These are phyloP conservation scores for Suillus discolor DNA, from an alignment of 768 basidiomycete species.

Conservation along the genomic window DNA sequence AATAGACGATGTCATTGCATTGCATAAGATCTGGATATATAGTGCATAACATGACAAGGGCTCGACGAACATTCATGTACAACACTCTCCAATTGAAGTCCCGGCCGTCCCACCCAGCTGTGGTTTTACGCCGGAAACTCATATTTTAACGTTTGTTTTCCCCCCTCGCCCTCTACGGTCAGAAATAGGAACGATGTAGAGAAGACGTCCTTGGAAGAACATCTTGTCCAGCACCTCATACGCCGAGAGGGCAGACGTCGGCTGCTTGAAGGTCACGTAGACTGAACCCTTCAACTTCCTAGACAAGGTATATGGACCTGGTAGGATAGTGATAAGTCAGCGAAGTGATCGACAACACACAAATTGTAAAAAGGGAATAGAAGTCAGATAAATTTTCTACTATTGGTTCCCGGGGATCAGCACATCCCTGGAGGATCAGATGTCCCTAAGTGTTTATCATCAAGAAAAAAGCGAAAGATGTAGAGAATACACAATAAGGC, in stretches of 20 bases:
- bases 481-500: neutral
- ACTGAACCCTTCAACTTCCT: slow-evolving; percentile 61
- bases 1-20: slow-evolving; percentile 85
- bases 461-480: slow-evolving; percentile 20
- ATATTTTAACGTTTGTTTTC: slow-evolving; percentile 60
- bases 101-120: slow-evolving; percentile 73
- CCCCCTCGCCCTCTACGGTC: slow-evolving; percentile 48
- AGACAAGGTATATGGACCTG: slow-evolving; percentile 55
- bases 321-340: neutral
- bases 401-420: slow-evolving; percentile 52
- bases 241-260: slow-evolving; percentile 61
- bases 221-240: slow-evolving; percentile 78
- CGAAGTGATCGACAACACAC: neutral
- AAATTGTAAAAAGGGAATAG: neutral
- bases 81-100: slow-evolving; percentile 93
- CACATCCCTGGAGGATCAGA: slow-evolving; percentile 45
- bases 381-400: slow-evolving; percentile 50
- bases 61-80: slow-evolving; percentile 91
- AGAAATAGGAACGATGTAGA: slow-evolving; percentile 88
- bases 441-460: slow-evolving; percentile 53
- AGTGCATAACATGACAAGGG: slow-evolving; percentile 18
- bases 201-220: slow-evolving; percentile 86
- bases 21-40: slow-evolving; percentile 22
- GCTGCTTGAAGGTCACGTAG: slow-evolving; percentile 53
- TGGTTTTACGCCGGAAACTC: slow-evolving; percentile 61